phyloP scores from a whole-genome alignment of 2,329 filamentous ascomycete species.

The Claviceps quebecensis region DNA sequence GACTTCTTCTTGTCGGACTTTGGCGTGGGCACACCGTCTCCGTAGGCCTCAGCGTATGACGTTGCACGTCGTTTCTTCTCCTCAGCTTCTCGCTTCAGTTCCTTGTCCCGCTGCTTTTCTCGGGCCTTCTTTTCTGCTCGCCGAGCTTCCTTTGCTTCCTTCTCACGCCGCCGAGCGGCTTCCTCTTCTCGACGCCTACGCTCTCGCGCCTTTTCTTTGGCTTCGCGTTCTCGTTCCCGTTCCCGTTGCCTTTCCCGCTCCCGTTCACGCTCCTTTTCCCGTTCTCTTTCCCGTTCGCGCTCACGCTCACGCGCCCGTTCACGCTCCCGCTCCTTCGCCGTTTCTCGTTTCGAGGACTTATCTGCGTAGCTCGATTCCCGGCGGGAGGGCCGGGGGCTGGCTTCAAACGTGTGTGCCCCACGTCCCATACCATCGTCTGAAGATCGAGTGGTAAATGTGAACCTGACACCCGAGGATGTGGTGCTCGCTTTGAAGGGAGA shows the following conservation, averaged over 20 bases:
- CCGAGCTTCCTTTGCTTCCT: slow-evolving; percentile 20
- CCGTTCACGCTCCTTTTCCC: slow-evolving; percentile 7
- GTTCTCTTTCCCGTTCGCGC: slow-evolving; percentile 11
- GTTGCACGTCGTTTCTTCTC: slow-evolving; percentile 23
- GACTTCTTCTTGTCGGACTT: slow-evolving; percentile 26
- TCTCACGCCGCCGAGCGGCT: slow-evolving; percentile 16
- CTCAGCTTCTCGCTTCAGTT: slow-evolving; percentile 22
- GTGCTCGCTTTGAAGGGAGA: slow-evolving; percentile 25
- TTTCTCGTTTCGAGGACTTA: slow-evolving; percentile 29
- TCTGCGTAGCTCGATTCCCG: slow-evolving; percentile 35
- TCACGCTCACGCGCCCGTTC: slow-evolving; percentile 12
- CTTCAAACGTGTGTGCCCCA: slow-evolving; percentile 28
- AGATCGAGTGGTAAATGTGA: slow-evolving; percentile 22
- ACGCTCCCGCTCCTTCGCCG: slow-evolving; percentile 24
- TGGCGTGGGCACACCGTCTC: slow-evolving; percentile 15
- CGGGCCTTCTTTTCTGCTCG: slow-evolving; percentile 20
- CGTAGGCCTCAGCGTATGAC: slow-evolving; percentile 21
- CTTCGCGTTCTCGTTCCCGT: slow-evolving; percentile 2
- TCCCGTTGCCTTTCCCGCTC: slow-evolving; percentile 1
- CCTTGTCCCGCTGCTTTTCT: slow-evolving; percentile 25
- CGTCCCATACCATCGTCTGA: slow-evolving; percentile 33
- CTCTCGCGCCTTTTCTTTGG: slow-evolving; percentile 9
- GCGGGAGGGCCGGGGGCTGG: slow-evolving; percentile 23
- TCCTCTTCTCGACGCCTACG: slow-evolving; percentile 13
- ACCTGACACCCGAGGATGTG: slow-evolving; percentile 21